A percentile compares a stretch with the other conserved stretches of the same genome.
phyloP scores from a whole-genome alignment of 371 early-diverging fungal species.

The Mucor mucedo region DNA sequence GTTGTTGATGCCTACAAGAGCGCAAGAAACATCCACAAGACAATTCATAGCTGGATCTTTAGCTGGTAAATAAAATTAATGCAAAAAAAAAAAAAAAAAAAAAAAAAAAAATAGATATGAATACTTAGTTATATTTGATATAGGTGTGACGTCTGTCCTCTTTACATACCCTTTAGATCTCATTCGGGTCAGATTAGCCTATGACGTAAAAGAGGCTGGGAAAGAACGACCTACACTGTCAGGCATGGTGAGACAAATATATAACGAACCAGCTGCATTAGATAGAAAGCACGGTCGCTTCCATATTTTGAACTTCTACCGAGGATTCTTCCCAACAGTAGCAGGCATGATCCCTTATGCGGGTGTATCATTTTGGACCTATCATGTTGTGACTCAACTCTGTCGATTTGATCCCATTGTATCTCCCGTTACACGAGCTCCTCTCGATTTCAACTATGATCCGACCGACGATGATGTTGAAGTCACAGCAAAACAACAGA shows the following conservation, averaged over 20 bases:
- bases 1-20: slow-evolving; percentile 73
- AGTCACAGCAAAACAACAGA: slow-evolving; percentile 34
- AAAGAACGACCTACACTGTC: slow-evolving; percentile 41
- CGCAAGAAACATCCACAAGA: slow-evolving; percentile 61
- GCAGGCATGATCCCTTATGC: slow-evolving; percentile 97
- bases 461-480: slow-evolving; percentile 20
- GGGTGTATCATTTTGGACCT: slow-evolving; percentile 87
- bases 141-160: slow-evolving; percentile 89
- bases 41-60: slow-evolving; percentile 80
- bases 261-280: slow-evolving; percentile 58
- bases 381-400: slow-evolving; percentile 66
- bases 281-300: slow-evolving; percentile 24
- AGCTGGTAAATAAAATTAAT: slow-evolving; percentile 60
- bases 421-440: slow-evolving; percentile 35
- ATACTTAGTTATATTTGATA: not conserved
- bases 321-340: slow-evolving; percentile 90
- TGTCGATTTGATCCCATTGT: slow-evolving; percentile 54
- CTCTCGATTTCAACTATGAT: slow-evolving; percentile 29
- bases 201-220: slow-evolving; percentile 61
- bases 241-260: slow-evolving; percentile 52
- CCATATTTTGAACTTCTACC: slow-evolving; percentile 81
- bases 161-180: slow-evolving; percentile 95
- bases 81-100: not conserved
- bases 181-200: slow-evolving; percentile 93
- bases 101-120: not conserved